Evolutionary conservation across 768 basidiomycete species (phyloP).

Genomic region (Amanita brunnescens): DNA sequence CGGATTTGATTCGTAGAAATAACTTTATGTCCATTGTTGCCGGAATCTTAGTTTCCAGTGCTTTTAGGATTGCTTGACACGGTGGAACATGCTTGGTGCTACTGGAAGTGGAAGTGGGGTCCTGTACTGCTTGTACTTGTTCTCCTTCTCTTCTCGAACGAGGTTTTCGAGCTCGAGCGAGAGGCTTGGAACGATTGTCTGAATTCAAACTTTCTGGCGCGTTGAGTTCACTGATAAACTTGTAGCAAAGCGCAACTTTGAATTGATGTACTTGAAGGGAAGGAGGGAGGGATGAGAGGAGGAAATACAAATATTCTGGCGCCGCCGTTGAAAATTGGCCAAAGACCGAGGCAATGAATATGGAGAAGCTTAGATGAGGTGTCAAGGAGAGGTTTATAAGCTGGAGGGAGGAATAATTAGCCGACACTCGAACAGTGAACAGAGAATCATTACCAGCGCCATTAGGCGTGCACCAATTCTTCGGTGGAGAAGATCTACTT

Average conservation of each 20-base stretch:
- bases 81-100: background rate
- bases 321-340: slow-evolving; percentile 21
- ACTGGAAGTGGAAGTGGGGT: background rate
- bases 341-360: slow-evolving; percentile 29
- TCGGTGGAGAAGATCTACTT: slow-evolving; percentile 22
- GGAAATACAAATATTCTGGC: slow-evolving; percentile 19
- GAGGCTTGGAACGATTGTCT: background rate
- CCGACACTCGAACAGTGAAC: slow-evolving; percentile 4
- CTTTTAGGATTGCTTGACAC: background rate
- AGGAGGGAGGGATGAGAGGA: slow-evolving; percentile 29
- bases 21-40: background rate
- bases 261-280: slow-evolving; percentile 28
- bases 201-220: background rate
- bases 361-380: slow-evolving; percentile 25
- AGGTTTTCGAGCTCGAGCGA: slow-evolving; percentile 3
- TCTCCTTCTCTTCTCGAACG: background rate
- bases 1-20: slow-evolving; percentile 25
- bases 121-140: background rate
- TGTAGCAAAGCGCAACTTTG: slow-evolving; percentile 35
- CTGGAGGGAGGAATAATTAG: slow-evolving; percentile 15
- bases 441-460: slow-evolving; percentile 18
- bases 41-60: background rate
- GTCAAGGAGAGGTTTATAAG: slow-evolving; percentile 30
- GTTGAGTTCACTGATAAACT: slow-evolving; percentile 9
- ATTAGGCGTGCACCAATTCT: slow-evolving; percentile 26